Conservation (phyloP, 352 stramenopile genomes). For the Phytophthora parvispora region DNA sequence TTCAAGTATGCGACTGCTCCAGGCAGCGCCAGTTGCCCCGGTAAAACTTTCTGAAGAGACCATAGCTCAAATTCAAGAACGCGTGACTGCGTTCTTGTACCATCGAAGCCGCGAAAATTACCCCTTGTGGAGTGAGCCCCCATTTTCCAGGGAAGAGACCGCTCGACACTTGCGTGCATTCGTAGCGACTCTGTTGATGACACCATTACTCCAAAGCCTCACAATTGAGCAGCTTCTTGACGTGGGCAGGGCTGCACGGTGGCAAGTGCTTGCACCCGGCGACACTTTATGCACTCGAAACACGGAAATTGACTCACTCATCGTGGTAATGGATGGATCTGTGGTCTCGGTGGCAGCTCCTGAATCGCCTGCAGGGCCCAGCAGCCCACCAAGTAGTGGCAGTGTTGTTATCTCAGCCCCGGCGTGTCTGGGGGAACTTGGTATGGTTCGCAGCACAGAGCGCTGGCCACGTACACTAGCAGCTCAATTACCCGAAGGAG, state of each 20-base stretch:
- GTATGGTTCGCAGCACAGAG: constrained; percentile 54
- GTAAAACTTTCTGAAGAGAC: constrained; percentile 38
- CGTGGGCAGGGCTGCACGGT: constrained; percentile 46
- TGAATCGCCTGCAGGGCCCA: background rate
- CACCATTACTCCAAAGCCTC: constrained; percentile 43
- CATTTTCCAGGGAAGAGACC: constrained; percentile 62
- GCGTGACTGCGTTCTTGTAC: constrained; percentile 65
- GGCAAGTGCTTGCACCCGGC: constrained; percentile 34
- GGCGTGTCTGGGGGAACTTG: constrained; percentile 53
- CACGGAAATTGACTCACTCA: constrained; percentile 43
- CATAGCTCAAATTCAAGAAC: constrained; percentile 58
- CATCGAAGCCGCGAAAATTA: constrained; percentile 65
- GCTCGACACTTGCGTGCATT: constrained; percentile 46
- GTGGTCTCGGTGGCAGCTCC: background rate
- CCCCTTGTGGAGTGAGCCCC: constrained; percentile 64
- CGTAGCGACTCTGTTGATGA: constrained; percentile 39
- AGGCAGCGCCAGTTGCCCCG: constrained; percentile 2
- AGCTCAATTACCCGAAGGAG: constrained; percentile 18
- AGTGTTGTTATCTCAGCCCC: constrained; percentile 15
- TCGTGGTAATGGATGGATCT: constrained; percentile 60
- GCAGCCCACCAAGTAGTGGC: background rate
- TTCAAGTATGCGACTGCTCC: constrained; percentile 16
- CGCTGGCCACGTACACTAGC: constrained; percentile 48
- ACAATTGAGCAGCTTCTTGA: constrained; percentile 69
- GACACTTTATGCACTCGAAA: constrained; percentile 33